Evolutionary conservation across 495 filamentous ascomycete species (phyloP), one percentile per base, ranked within the genome.

Genomic region (Eremomyces bilateralis): DNA sequence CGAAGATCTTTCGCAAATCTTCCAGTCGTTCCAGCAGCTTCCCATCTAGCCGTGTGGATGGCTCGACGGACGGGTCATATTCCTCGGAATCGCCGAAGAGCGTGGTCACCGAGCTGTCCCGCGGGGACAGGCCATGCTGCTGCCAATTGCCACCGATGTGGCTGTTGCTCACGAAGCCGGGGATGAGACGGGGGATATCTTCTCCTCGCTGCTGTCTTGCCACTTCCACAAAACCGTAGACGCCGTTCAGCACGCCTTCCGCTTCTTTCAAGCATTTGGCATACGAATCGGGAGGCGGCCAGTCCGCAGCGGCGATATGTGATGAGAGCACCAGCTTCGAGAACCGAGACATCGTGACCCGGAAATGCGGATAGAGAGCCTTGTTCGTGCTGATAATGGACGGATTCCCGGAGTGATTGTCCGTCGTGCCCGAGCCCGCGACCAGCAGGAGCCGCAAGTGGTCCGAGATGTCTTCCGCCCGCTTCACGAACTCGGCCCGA

Each of bases 381-480:
- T 92, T 92, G 55, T 97, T 97, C 4, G 82, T 84, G 4, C 81
- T 88, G 35, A 97, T 97, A 50, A 95, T 94, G n/a, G 88, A 95
- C 20, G 90, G 88, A 42, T 93, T 88, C 29, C 90, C 90, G 8
- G 88, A 97, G 51, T 97, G 88, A 45, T 95, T 95, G 51, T 97
- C 88, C 1, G 88, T 97, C 2, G 88, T 95, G 33, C 80, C 80
- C 5, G 88, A 97, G 3, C 83, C 88, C 32, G 90, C 90, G 20
- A 82, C 80, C 28, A 97, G 67, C n/a, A 97, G 65, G 46, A 94
- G 66, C 27, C 88, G 76, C 28, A 95, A 62, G 53, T 94, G 84
- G 49, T 97, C 90, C 20, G 88, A 95, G 34, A 97, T 93, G 48
- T 94, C 84, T 55, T 97, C 90, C 4, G 88, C 88, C 36, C 75